Conservation (phyloP, 1,284 basidiomycete species). For the Rhizoctonia solani region DNA sequence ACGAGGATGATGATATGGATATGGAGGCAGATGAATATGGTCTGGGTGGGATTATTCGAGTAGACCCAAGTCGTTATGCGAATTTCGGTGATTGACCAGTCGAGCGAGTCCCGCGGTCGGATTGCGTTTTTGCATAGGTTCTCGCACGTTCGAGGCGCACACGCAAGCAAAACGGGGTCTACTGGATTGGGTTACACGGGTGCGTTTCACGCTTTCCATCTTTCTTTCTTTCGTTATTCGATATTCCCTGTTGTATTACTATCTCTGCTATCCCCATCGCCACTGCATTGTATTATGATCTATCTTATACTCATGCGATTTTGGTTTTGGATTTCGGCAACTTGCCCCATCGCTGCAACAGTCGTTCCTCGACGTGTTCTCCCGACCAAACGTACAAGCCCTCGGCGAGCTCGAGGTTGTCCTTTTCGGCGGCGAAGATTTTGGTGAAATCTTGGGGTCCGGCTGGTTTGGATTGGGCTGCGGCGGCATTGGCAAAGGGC, state of each 20-base stretch:
- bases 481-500: slow-evolving; percentile 68
- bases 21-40: slow-evolving; percentile 29
- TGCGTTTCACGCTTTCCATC: slow-evolving; percentile 1
- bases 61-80: slow-evolving; percentile 26
- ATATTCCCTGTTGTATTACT: slow-evolving; percentile 1
- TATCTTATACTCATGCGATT: slow-evolving; percentile 39
- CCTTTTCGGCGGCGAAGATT: slow-evolving; percentile 87
- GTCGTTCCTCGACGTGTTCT: slow-evolving; percentile 74
- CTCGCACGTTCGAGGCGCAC: not conserved
- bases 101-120: not conserved
- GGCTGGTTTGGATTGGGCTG: slow-evolving; percentile 54
- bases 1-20: not conserved
- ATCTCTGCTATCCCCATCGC: slow-evolving; percentile 9
- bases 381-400: slow-evolving; percentile 83
- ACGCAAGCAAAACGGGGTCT: not conserved
- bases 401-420: slow-evolving; percentile 91
- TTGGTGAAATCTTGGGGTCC: slow-evolving; percentile 78
- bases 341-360: slow-evolving; percentile 76
- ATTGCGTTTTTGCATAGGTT: slow-evolving; percentile 25
- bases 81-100: slow-evolving; percentile 16
- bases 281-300: slow-evolving; percentile 25
- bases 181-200: slow-evolving; percentile 15
- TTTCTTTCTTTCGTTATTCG: too few relatives aligned
- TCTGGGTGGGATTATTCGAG: slow-evolving; percentile 28
- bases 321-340: slow-evolving; percentile 41